Evolutionary conservation across 805 yeast species (phyloP).

Genomic region (Hemisphaericaspora nanyangensis): DNA sequence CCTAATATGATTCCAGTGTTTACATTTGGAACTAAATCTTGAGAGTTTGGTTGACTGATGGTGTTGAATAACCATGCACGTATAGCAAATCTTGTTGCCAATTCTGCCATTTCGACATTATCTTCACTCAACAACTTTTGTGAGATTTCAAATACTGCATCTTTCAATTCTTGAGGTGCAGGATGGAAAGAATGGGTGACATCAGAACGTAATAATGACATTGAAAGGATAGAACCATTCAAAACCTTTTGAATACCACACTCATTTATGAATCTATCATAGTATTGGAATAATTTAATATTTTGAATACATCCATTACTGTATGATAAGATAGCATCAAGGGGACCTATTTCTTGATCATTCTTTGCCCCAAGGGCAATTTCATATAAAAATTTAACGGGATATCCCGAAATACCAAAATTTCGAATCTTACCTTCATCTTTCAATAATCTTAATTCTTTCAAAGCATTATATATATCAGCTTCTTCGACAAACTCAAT

Average conservation of each 20-base stretch:
- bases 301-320: constrained; percentile 83
- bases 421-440: constrained; percentile 56
- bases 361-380: constrained; percentile 41
- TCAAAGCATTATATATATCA: constrained; percentile 59
- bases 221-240: constrained; percentile 82
- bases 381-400: constrained; percentile 61
- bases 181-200: constrained; percentile 80
- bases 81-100: constrained; percentile 76
- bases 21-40: constrained; percentile 19
- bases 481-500: constrained; percentile 69
- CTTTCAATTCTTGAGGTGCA: constrained; percentile 54
- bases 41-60: constrained; percentile 5
- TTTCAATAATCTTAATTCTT: constrained; percentile 56
- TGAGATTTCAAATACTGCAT: constrained; percentile 47
- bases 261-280: constrained; percentile 45
- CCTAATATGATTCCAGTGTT: constrained; percentile 71
- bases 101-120: constrained; percentile 68
- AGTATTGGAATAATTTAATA: constrained; percentile 43
- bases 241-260: constrained; percentile 57
- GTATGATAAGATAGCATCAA: constrained; percentile 77
- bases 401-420: constrained; percentile 86
- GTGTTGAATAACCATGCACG: constrained; percentile 48
- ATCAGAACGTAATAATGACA: constrained; percentile 75
- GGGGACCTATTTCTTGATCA: constrained; percentile 47
- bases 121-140: constrained; percentile 28